Conservation (phyloP, 2,329 filamentous ascomycete genomes). For the Corinectria fuckeliana region DNA sequence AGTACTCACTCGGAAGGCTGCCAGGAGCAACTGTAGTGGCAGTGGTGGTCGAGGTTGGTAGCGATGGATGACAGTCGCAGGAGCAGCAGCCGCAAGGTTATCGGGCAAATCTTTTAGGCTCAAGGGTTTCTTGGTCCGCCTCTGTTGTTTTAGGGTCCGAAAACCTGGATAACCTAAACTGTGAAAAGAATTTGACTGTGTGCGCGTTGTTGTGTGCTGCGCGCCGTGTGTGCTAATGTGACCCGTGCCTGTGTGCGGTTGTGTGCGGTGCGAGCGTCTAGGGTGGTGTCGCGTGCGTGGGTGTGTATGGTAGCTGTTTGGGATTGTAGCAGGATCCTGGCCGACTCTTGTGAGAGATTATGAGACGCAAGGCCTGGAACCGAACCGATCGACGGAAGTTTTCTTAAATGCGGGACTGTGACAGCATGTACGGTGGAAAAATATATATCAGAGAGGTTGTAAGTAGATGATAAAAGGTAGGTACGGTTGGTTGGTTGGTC, state of each 20-base stretch:
- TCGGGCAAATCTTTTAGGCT: neutral
- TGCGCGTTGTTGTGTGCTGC: neutral
- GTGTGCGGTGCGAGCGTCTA: constrained; percentile 4
- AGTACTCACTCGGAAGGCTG: constrained; percentile 1
- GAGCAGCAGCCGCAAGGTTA: constrained; percentile 4
- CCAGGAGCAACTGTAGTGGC: constrained; percentile 1
- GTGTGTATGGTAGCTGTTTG: constrained; percentile 35
- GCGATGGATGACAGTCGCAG: neutral
- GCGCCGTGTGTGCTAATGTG: neutral
- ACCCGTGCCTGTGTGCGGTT: neutral
- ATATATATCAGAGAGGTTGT: constrained; percentile 4
- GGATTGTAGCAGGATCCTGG: constrained; percentile 36
- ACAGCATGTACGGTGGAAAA: constrained; percentile 23
- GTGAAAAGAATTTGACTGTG: neutral
- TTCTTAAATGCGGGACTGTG: constrained; percentile 21
- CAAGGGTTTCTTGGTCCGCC: neutral
- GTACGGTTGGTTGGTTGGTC: too few species aligned
- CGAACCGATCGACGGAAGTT: constrained; percentile 31
- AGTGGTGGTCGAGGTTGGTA: neutral
- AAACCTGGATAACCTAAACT: constrained; percentile 5
- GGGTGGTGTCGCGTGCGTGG: constrained; percentile 19
- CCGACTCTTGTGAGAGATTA: constrained; percentile 22
- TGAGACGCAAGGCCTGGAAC: constrained; percentile 26
- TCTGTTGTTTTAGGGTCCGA: constrained; percentile 2
- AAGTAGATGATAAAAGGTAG: constrained; percentile 13